A percentile compares a stretch with the other conserved stretches of the same genome.
These are phyloP conservation scores for Apophysomyces elegans DNA, from an alignment of 371 early-diverging fungal species.

Conservation along the genomic window DNA sequence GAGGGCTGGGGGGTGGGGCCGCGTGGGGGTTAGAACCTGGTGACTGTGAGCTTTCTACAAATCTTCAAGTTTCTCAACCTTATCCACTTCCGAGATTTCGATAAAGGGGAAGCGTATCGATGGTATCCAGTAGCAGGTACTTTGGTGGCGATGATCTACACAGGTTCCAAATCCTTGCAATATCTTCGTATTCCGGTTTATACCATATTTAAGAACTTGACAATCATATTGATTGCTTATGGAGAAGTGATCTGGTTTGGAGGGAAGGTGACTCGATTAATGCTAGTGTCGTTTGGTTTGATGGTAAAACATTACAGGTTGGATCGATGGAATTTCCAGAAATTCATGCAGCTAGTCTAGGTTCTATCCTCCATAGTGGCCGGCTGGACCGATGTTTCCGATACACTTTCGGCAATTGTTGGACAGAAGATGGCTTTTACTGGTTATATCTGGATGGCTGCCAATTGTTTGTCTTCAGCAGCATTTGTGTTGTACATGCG, in stretches of 20 bases:
- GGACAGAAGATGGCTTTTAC: conserved; percentile 34
- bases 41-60: conserved; percentile 43
- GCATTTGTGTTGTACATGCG: conserved; percentile 92
- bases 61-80: conserved; percentile 66
- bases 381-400: conserved; percentile 76
- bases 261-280: conserved; percentile 77
- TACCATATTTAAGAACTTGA: conserved; percentile 99
- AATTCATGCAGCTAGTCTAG: conserved; percentile 30
- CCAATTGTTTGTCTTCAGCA: conserved; percentile 93
- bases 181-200: conserved; percentile 94
- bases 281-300: conserved; percentile 84
- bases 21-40: conserved; percentile 34
- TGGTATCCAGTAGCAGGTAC: conserved; percentile 92
- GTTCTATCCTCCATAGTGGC: conserved; percentile 92
- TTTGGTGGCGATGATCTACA: conserved; percentile 97
- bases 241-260: conserved; percentile 89
- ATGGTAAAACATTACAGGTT: conserved; percentile 65
- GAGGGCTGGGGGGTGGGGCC: not conserved
- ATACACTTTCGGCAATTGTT: conserved; percentile 50
- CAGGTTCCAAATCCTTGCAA: conserved; percentile 93
- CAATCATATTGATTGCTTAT: conserved; percentile 97
- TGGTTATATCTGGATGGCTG: conserved; percentile 88
- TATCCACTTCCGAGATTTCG: conserved; percentile 72
- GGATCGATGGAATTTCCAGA: not conserved
- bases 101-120: conserved; percentile 68